Percentiles rank a stretch among this genome's conserved stretches.
Conservation (phyloP, 2,329 filamentous ascomycete species). For the Pseudogymnoascus sp. region DNA sequence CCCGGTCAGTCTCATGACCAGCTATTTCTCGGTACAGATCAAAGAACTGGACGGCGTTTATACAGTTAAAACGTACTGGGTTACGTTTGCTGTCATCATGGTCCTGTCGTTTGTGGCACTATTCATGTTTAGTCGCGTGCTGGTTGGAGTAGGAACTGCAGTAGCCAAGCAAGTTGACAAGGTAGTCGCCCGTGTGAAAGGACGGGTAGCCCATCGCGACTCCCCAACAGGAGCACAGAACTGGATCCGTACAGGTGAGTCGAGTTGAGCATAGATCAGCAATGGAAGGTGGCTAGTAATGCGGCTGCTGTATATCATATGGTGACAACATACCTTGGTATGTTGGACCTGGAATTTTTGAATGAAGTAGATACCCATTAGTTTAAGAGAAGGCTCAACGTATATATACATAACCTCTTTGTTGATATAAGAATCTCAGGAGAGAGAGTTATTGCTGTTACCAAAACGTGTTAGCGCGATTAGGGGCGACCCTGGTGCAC, state of each 20-base stretch:
- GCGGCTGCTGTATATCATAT: background rate
- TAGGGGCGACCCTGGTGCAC: background rate
- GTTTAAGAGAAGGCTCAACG: background rate
- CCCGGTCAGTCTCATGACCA: constrained; percentile 66
- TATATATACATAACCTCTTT: background rate
- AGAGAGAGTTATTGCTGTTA: background rate
- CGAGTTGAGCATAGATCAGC: background rate
- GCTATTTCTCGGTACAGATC: constrained; percentile 64
- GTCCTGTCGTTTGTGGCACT: constrained; percentile 50
- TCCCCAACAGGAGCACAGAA: background rate
- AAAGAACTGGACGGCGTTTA: constrained; percentile 48
- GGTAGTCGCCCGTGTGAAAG: background rate
- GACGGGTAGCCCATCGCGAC: background rate
- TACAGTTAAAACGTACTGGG: constrained; percentile 57
- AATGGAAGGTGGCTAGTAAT: background rate
- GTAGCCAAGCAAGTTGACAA: background rate
- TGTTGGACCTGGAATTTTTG: background rate
- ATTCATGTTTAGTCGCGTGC: constrained; percentile 42
- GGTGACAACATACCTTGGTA: background rate
- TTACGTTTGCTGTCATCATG: constrained; percentile 56
- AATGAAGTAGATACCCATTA: background rate
- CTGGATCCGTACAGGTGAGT: background rate
- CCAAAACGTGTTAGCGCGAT: background rate
- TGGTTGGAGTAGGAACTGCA: constrained; percentile 32
- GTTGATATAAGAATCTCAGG: background rate